phyloP scores from a whole-genome alignment of 768 basidiomycete species.

The Saitozyma podzolica region DNA sequence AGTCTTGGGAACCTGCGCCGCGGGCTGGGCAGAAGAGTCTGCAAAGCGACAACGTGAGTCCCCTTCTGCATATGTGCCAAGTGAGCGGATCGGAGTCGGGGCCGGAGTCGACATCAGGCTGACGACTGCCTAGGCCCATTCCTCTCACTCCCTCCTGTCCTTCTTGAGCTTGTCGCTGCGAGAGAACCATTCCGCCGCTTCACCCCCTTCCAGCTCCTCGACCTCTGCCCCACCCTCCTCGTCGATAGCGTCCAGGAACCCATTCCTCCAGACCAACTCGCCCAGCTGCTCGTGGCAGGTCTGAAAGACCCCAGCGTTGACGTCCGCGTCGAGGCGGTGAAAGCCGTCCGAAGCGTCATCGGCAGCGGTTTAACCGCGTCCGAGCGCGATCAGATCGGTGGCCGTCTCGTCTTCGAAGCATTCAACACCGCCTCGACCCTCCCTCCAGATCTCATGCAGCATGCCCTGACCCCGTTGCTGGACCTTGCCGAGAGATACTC shows the following conservation, averaged over 20 bases:
- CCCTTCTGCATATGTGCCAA: background rate
- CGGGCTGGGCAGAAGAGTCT: conserved; percentile 37
- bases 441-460: conserved; percentile 23
- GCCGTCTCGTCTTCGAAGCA: conserved; percentile 25
- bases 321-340: conserved; percentile 42
- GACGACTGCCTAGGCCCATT: conserved; percentile 28
- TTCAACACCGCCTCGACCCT: conserved; percentile 31
- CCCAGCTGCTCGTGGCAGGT: conserved; percentile 39
- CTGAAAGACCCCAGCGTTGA: conserved; percentile 40
- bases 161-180: conserved; percentile 33
- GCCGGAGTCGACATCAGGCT: background rate
- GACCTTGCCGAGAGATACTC: conserved; percentile 39
- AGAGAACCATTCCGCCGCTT: conserved; percentile 41
- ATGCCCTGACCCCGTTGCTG: conserved; percentile 34
- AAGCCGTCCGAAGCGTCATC: conserved; percentile 35
- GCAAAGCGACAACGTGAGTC: conserved; percentile 33
- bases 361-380: conserved; percentile 29
- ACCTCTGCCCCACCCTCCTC: conserved; percentile 34
- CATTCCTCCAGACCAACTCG: conserved; percentile 32
- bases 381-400: conserved; percentile 36
- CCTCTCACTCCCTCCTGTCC: conserved; percentile 35
- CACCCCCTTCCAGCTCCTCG: conserved; percentile 42
- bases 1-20: conserved; percentile 36
- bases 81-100: background rate
- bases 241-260: conserved; percentile 34